Evolutionary conservation across 768 basidiomycete species (phyloP), one percentile per base, ranked within the genome.

Genomic region (Russula abietina): DNA sequence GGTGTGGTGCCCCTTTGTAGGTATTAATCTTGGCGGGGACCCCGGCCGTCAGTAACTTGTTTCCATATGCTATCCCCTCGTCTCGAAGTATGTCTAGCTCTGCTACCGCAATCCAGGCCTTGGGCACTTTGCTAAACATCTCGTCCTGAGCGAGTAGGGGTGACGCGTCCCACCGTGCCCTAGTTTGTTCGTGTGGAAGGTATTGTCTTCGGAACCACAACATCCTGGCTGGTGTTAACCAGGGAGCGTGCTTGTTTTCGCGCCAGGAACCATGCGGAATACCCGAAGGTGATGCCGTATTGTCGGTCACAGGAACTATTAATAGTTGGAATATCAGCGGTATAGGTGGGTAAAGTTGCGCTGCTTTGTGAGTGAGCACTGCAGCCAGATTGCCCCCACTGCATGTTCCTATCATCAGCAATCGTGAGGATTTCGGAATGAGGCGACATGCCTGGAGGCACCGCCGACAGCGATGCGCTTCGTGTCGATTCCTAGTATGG

Each of bases 311-410:
- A 19, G 88, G 89, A 2, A 89, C 88, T 28, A 87, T 77, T 45
- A 89, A 78, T 0, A 89, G 75, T 67, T 85, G 85, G 73, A 86
- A 83, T 4, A 79, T 66, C 51, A 89, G 70, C 3, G 81, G 80
- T 26, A 85, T 81, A 12, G 81, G 78, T 0, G 81, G 82, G 4
- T 72, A 65, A 11, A 74, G 62, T 41, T 80, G 72, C 0, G 77
- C 77, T 1, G 86, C 86, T 73, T 86, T 87, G 72, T 88, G 81
- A 0, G 86, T 77, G 1, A 86, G 73, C 55, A 86, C 79, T 0
- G 85, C 81, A 0, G 88, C 86, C 2, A 90, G 77, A 67, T 90
- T 88, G 1, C 84, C 87, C 4, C 88, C 88, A 58, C 87, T 89
- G 64, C 32, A 52, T 4, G 32, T 49, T 43, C 39, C 39, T 43